Percentiles rank a stretch among this genome's conserved stretches.
Conservation (phyloP, 306 rosid genomes). For the Hippophae gyantsensis region DNA sequence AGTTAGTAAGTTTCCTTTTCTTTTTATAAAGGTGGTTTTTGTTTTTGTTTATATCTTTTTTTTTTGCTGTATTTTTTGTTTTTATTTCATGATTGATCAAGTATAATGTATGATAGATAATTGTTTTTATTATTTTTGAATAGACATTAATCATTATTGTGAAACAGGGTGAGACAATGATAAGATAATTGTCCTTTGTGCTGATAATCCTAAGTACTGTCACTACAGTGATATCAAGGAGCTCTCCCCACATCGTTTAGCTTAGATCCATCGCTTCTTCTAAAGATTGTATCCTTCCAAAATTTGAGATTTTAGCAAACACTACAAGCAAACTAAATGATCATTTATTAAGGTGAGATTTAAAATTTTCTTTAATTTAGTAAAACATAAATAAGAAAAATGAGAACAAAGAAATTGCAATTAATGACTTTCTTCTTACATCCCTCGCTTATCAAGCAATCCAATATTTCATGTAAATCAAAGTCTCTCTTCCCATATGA, state of each 20-base stretch:
- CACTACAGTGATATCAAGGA: constrained; percentile 87
- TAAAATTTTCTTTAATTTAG: constrained; percentile 30
- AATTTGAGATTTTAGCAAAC: constrained; percentile 6
- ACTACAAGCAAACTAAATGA: neutral
- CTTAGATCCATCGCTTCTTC: constrained; percentile 90
- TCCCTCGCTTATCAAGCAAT: constrained; percentile 58
- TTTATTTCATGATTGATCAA: constrained; percentile 65
- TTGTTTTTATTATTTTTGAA: neutral
- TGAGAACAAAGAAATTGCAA: constrained; percentile 92
- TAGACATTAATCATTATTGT: neutral
- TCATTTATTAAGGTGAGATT: neutral
- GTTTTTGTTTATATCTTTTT: too few species aligned
- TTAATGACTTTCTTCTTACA: constrained; percentile 80
- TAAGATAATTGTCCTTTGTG: constrained; percentile 92
- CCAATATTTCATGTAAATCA: constrained; percentile 67
- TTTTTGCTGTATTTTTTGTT: too few species aligned
- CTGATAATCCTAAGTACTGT: constrained; percentile 89
- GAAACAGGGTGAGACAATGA: constrained; percentile 83
- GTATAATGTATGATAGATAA: constrained; percentile 17
- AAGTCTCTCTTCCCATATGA: neutral
- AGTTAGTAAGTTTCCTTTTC: too few species aligned
- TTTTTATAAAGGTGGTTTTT: too few species aligned
- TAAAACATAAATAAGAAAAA: constrained; percentile 63
- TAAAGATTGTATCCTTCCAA: constrained; percentile 74
- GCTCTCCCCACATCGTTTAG: constrained; percentile 89